phyloP scores from a whole-genome alignment of 495 filamentous ascomycete genomes.

The Apodospora peruviana region DNA sequence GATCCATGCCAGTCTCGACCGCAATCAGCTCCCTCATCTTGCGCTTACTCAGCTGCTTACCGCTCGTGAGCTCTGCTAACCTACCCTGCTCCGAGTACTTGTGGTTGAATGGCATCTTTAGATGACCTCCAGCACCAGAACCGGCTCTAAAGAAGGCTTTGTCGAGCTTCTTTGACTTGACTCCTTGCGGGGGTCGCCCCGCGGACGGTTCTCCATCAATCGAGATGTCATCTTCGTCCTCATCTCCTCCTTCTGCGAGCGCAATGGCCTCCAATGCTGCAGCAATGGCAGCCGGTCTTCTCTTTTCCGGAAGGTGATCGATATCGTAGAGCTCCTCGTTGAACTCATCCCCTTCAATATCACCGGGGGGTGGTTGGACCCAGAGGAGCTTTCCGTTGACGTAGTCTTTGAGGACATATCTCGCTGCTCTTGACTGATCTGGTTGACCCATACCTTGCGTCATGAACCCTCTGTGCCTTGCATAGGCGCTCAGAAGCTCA shows the following conservation, averaged over 20 bases:
- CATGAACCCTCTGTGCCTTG: slow-evolving; percentile 79
- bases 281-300: slow-evolving; percentile 55
- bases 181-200: slow-evolving; percentile 47
- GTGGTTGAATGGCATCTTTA: slow-evolving; percentile 77
- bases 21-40: slow-evolving; percentile 84
- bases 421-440: slow-evolving; percentile 86
- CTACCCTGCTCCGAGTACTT: slow-evolving; percentile 77
- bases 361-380: slow-evolving; percentile 78
- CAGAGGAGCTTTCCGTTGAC: slow-evolving; percentile 93
- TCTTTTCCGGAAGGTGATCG: slow-evolving; percentile 68
- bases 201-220: slow-evolving; percentile 22
- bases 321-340: slow-evolving; percentile 84
- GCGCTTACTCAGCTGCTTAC: slow-evolving; percentile 69
- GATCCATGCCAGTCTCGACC: slow-evolving; percentile 76
- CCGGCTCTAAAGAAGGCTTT: slow-evolving; percentile 75
- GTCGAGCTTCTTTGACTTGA: slow-evolving; percentile 72
- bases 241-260: slow-evolving; percentile 5
- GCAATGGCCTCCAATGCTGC: slow-evolving; percentile 40
- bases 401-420: slow-evolving; percentile 93
- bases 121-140: slow-evolving; percentile 53
- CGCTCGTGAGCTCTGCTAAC: slow-evolving; percentile 31
- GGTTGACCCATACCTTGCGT: slow-evolving; percentile 84
- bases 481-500: slow-evolving; percentile 83
- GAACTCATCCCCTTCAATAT: slow-evolving; percentile 69
- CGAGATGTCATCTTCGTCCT: neutral